Evolutionary conservation across 306 rosid genomes (phyloP).

Genomic region (Phaseolus lunatus): DNA sequence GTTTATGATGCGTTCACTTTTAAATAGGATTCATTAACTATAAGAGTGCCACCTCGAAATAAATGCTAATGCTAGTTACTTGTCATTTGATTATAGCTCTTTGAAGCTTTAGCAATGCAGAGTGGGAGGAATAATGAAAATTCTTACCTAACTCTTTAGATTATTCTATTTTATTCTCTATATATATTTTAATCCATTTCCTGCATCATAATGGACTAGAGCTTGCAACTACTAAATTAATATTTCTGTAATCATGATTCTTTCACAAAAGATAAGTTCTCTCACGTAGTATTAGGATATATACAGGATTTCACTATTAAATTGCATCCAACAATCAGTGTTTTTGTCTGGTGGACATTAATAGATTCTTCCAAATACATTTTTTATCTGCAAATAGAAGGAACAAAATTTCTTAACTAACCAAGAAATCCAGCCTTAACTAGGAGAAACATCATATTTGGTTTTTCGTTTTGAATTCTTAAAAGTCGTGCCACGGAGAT

Average conservation of each 20-base stretch:
- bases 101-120: constrained; percentile 28
- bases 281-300: constrained; percentile 18
- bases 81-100: constrained; percentile 39
- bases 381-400: constrained; percentile 4
- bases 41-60: constrained; percentile 40
- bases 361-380: constrained; percentile 5
- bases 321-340: constrained; percentile 22
- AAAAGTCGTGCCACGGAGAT: neutral
- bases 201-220: constrained; percentile 2
- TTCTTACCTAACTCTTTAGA: constrained; percentile 48
- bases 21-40: constrained; percentile 39
- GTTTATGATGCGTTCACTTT: constrained; percentile 15
- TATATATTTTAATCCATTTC: constrained; percentile 25
- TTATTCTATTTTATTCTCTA: constrained; percentile 30
- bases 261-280: constrained; percentile 27
- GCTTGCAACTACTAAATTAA: constrained; percentile 39
- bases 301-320: constrained; percentile 15
- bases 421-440: constrained; percentile 9
- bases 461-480: constrained; percentile 16
- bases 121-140: constrained; percentile 37
- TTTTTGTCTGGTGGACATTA: constrained; percentile 1
- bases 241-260: constrained; percentile 13
- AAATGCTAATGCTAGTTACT: constrained; percentile 40
- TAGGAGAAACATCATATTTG: neutral
- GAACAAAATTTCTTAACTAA: constrained; percentile 10